Evolutionary conservation across 2,329 filamentous ascomycete species (phyloP), one percentile per base, ranked within the genome.

Genomic region (Cladosporium oxysporum): DNA sequence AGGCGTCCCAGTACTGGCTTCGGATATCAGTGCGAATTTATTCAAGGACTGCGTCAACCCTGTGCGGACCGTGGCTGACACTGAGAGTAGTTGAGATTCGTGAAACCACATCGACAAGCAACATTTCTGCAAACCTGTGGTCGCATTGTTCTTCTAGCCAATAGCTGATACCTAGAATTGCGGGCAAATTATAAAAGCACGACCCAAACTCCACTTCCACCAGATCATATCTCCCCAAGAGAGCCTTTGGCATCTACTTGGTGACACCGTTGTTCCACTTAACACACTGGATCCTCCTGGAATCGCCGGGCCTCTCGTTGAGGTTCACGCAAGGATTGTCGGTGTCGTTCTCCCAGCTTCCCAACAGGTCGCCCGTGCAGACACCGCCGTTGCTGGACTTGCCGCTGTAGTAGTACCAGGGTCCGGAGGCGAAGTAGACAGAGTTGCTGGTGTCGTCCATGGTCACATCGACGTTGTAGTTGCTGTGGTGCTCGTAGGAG

Each of bases 361-460:
- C 49, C 49, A 52, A 26, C 49, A 52, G 6, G 3, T 52, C 49
- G 23, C 49, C 49, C 23, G 49, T 52, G 49, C 49, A 52, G 49
- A 52, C 49, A 4, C 49, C 49, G 26, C 49, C 49, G 26, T 52
- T 52, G 7, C 6, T 14, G 5, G 49, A 52, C 49, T 52, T 52
- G 49, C 49, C 49, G 49, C 49, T 52, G 49, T 52, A 52, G 49
- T 18, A 52, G 49, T 52, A 52, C 49, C 49, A 52, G 23, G 49
- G 49, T 14, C 49, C 49, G 3, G 49, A 52, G 23, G 49, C 49
- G 49, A 52, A 52, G 49, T 52, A 52, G 26, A 52, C 49, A 12
- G 49, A 28, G 49, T 52, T 52, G 49, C 23, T 28, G 49, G 49
- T 52, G 26, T 52, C 49, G 26, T 52, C 49, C 49, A 52, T 52